Percentiles rank a stretch among this genome's conserved stretches.
Conservation (phyloP, 2,329 filamentous ascomycete genomes). For the Calycina herbarum region DNA sequence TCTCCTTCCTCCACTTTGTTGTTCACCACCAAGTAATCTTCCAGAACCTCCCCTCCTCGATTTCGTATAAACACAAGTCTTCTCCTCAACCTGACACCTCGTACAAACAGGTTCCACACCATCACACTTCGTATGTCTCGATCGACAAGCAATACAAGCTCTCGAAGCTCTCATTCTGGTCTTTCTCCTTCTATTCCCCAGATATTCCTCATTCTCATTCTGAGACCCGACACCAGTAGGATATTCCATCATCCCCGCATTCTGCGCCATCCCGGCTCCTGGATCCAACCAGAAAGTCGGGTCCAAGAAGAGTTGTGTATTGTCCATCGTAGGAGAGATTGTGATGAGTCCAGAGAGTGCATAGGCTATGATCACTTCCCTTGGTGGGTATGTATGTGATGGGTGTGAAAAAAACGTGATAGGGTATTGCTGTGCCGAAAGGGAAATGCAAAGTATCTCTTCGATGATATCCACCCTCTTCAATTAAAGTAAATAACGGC, state of each 20-base stretch:
- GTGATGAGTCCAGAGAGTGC: background rate
- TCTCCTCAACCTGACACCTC: conserved; percentile 45
- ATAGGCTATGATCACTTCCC: conserved; percentile 1
- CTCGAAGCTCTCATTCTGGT: conserved; percentile 36
- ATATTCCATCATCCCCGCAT: conserved; percentile 3
- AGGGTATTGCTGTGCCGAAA: background rate
- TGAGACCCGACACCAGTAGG: background rate
- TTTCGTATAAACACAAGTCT: conserved; percentile 51
- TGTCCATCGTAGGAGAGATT: background rate
- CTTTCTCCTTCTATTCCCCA: conserved; percentile 13
- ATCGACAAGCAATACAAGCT: conserved; percentile 53
- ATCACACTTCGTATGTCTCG: conserved; percentile 54
- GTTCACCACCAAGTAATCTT: background rate
- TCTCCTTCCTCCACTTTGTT: background rate
- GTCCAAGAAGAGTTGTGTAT: background rate
- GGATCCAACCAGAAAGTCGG: conserved; percentile 9
- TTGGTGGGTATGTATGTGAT: background rate
- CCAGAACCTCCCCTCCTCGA: conserved; percentile 47
- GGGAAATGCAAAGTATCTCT: background rate
- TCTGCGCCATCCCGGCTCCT: background rate
- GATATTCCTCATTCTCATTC: background rate
- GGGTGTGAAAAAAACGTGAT: background rate
- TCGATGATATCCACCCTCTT: background rate
- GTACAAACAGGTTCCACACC: conserved; percentile 48
- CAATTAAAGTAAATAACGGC: background rate